These are phyloP conservation scores for Colletotrichum paranaense DNA, from an alignment of 2,329 filamentous ascomycete species.

Conservation along the genomic window DNA sequence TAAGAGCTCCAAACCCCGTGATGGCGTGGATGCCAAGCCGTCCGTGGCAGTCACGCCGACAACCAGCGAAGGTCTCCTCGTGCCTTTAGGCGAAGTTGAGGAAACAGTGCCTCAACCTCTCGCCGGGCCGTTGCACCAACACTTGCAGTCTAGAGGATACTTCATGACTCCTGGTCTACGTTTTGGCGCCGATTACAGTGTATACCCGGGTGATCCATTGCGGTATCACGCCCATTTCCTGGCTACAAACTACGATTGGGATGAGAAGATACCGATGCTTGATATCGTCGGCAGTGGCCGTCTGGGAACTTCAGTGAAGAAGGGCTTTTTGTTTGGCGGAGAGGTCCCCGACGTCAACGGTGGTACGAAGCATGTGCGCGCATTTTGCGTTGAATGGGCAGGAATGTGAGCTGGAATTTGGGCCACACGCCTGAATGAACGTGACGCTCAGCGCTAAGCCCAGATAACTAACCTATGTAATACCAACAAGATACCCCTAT, in stretches of 20 bases:
- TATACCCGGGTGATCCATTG: constrained; percentile 94
- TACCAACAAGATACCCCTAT: constrained; percentile 18
- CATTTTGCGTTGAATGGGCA: constrained; percentile 93
- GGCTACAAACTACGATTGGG: constrained; percentile 85
- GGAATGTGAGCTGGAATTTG: constrained; percentile 72
- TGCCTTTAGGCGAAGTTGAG: constrained; percentile 29
- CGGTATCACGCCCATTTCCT: constrained; percentile 97
- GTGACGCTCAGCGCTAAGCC: background rate
- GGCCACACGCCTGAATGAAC: background rate
- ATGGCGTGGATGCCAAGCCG: background rate
- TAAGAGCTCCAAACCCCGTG: background rate
- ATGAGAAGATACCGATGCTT: constrained; percentile 85
- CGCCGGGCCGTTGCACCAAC: constrained; percentile 74
- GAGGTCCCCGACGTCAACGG: constrained; percentile 52
- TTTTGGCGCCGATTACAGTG: constrained; percentile 93
- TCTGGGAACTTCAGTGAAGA: constrained; percentile 94
- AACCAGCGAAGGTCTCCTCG: constrained; percentile 46
- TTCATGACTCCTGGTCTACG: constrained; percentile 92
- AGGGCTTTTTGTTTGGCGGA: constrained; percentile 89
- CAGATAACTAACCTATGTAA: background rate
- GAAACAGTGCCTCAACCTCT: constrained; percentile 35
- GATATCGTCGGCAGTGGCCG: constrained; percentile 88
- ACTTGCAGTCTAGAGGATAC: constrained; percentile 83
- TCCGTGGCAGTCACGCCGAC: constrained; percentile 49
- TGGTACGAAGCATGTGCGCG: constrained; percentile 63